Evolutionary conservation across 139 green algal genomes (phyloP).

Genomic region (Picochlorum sp.): DNA sequence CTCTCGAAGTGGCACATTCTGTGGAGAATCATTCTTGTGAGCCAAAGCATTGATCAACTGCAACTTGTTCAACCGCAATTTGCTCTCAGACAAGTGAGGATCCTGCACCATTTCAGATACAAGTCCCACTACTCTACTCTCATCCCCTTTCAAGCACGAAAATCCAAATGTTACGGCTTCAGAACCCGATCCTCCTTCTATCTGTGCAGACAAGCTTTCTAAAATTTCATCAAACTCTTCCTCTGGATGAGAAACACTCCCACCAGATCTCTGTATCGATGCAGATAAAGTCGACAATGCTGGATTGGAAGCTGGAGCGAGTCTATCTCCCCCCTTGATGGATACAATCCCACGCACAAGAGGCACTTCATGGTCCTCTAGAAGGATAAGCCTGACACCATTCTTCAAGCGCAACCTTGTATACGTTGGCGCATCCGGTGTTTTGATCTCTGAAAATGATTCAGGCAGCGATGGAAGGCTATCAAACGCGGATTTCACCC

Average conservation of each 20-base stretch:
- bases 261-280: conserved; percentile 50
- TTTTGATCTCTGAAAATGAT: conserved; percentile 28
- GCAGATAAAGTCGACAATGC: conserved; percentile 30
- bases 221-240: conserved; percentile 42
- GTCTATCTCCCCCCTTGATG: conserved; percentile 54
- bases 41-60: conserved; percentile 53
- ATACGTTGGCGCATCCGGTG: conserved; percentile 22
- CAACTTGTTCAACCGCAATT: conserved; percentile 41
- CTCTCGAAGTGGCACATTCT: conserved; percentile 34
- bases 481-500: too few relatives aligned
- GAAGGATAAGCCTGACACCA: conserved; percentile 56
- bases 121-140: conserved; percentile 39
- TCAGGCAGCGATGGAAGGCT: conserved; percentile 30
- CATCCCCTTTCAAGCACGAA: conserved; percentile 49
- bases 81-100: conserved; percentile 44
- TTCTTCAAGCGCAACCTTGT: conserved; percentile 42
- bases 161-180: conserved; percentile 48
- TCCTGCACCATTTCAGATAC: conserved; percentile 46
- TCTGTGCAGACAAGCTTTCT: conserved; percentile 47
- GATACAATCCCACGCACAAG: conserved; percentile 51
- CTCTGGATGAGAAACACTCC: conserved; percentile 35
- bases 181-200: conserved; percentile 45
- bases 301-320: conserved; percentile 47
- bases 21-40: conserved; percentile 52
- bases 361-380: conserved; percentile 64